A percentile compares a stretch with the other conserved stretches of the same genome.
These are phyloP conservation scores for Climacium dendroides DNA, from an alignment of 225 moss, liverwort and hornwort species.

Conservation along the genomic window DNA sequence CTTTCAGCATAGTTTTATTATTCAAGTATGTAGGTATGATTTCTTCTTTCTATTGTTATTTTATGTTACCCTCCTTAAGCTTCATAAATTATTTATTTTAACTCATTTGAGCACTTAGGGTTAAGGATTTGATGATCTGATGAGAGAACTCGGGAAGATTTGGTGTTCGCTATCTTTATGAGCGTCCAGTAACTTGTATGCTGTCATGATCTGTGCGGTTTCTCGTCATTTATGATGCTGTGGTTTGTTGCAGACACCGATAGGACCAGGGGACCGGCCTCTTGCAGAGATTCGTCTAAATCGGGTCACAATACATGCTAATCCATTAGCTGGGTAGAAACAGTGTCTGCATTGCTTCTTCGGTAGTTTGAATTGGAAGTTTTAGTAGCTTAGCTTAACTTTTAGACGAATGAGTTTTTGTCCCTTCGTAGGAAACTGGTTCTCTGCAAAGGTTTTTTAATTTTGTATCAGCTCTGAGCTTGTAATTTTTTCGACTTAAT, in stretches of 20 bases:
- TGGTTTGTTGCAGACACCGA: conserved; percentile 67
- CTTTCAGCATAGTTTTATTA: too few relatives aligned
- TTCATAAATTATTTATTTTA: neutral
- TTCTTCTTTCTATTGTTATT: neutral
- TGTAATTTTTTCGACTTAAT: neutral
- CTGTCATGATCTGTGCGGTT: neutral
- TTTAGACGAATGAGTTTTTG: neutral
- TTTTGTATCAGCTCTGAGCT: neutral
- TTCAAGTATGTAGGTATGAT: neutral
- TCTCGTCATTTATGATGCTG: neutral
- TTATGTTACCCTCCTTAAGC: neutral
- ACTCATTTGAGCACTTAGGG: neutral
- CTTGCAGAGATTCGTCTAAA: conserved; percentile 97
- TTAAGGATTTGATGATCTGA: neutral
- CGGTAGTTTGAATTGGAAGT: neutral
- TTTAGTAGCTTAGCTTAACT: neutral
- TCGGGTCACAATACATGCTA: conserved; percentile 86
- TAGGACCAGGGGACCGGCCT: conserved; percentile 77
- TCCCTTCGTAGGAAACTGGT: neutral
- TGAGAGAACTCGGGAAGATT: neutral
- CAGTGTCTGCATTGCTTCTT: neutral
- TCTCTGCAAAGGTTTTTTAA: neutral
- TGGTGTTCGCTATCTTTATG: neutral
- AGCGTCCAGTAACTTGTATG: neutral
- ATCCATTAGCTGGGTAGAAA: conserved; percentile 77